Evolutionary conservation across 192 early-diverging fungal species (phyloP).

Genomic region (Coemansia brasiliensis): DNA sequence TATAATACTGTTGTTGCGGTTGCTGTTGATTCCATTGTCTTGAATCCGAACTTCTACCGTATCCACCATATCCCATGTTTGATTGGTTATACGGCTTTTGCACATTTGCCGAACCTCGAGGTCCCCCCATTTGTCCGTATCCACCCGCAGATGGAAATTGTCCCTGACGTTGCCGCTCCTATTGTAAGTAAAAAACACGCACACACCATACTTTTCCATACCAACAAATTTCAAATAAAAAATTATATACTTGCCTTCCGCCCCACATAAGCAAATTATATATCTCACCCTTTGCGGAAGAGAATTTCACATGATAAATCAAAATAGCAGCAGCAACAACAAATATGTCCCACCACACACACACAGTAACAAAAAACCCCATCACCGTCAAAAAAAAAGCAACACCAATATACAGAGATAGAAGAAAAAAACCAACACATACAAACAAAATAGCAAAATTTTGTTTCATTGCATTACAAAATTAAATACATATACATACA

Average conservation of each 20-base stretch:
- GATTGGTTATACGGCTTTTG: too few relatives aligned
- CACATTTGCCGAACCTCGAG: too few relatives aligned
- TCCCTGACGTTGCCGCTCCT: conserved; percentile 1
- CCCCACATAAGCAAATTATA: too few relatives aligned
- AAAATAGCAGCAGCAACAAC: too few relatives aligned
- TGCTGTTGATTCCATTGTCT: conserved; percentile 19
- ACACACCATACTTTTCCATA: too few relatives aligned
- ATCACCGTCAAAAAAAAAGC: too few relatives aligned
- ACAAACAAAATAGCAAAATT: conserved; percentile 7
- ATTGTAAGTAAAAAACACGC: neutral
- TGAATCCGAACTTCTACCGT: conserved; percentile 15
- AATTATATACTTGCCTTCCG: too few relatives aligned
- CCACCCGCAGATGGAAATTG: conserved; percentile 18
- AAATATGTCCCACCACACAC: neutral
- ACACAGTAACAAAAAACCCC: conserved; percentile 6
- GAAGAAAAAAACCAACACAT: neutral
- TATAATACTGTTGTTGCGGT: conserved; percentile 3
- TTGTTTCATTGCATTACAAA: neutral
- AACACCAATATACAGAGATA: neutral
- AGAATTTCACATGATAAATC: too few relatives aligned
- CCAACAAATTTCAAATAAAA: too few relatives aligned
- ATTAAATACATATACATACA: conserved; percentile 22
- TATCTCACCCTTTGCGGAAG: too few relatives aligned
- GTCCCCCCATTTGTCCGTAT: conserved; percentile 15
- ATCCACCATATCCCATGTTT: neutral